Conservation (phyloP, 1,139 yeast species). For the Geotrichum candidum region DNA sequence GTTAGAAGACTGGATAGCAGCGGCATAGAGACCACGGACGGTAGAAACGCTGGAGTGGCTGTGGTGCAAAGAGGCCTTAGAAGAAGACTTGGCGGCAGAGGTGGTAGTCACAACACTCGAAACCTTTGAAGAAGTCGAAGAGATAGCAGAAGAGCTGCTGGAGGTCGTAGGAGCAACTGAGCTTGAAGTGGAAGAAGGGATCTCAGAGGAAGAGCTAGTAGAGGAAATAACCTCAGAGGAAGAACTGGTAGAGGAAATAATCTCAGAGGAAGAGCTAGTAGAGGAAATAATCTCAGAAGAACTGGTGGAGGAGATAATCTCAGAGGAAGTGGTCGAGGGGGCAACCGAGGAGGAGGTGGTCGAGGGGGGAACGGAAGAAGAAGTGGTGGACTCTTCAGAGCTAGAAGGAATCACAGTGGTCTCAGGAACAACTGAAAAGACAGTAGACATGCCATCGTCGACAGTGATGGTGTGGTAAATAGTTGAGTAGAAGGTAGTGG, state of each 20-base stretch:
- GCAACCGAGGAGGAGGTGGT: not conserved
- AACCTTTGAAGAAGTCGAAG: not conserved
- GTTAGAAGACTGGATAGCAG: not conserved
- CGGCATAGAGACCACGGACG: constrained; percentile 5
- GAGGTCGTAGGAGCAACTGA: not conserved
- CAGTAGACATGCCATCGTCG: not conserved
- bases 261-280: not conserved
- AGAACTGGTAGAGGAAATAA: constrained; percentile 3
- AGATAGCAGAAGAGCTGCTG: not conserved
- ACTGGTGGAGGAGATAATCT: not conserved
- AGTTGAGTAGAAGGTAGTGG: constrained; percentile 15
- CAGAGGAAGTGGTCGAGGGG: not conserved
- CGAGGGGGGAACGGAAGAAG: not conserved
- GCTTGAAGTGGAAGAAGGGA: not conserved
- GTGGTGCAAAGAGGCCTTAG: not conserved
- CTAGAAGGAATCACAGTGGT: constrained; percentile 5
- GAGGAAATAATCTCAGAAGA: not conserved
- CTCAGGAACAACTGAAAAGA: constrained; percentile 5
- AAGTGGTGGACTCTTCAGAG: not conserved
- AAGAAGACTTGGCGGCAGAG: not conserved
- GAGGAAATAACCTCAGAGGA: not conserved
- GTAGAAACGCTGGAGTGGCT: not conserved
- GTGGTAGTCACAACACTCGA: not conserved
- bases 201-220: not conserved
- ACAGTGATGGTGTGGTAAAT: constrained; percentile 21